Conservation (phyloP, 257 asterid species). For the Petrea volubilis region DNA sequence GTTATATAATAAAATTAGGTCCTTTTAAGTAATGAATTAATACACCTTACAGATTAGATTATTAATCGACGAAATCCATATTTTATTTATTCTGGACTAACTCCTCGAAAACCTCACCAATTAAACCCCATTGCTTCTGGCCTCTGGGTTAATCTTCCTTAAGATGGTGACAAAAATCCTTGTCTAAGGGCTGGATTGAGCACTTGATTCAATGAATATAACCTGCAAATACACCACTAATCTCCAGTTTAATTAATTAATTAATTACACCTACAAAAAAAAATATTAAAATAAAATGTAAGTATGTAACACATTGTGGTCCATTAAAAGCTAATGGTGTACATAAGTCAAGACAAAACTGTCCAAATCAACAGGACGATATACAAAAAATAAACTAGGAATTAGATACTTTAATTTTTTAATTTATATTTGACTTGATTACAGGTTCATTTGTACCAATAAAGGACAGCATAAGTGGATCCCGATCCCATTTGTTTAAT, state of each 20-base stretch:
- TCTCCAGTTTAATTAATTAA: background rate
- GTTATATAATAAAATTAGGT: too few relatives aligned
- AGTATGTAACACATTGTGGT: background rate
- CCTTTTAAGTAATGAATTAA: too few relatives aligned
- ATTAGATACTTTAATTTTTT: background rate
- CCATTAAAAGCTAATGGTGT: background rate
- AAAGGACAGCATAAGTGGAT: conserved; percentile 8
- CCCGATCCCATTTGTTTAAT: background rate
- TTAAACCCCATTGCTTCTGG: conserved; percentile 1
- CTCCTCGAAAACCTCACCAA: background rate
- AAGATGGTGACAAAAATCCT: conserved; percentile 5
- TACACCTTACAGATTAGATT: too few relatives aligned
- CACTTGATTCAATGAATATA: background rate
- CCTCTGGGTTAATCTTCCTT: conserved; percentile 5
- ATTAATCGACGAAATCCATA: too few relatives aligned
- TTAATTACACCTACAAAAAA: background rate
- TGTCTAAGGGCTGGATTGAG: background rate
- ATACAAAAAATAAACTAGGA: background rate
- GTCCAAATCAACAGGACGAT: background rate
- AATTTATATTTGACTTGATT: background rate
- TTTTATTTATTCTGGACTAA: too few relatives aligned
- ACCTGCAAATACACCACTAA: background rate
- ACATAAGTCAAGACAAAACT: background rate
- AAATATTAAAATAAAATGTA: background rate
- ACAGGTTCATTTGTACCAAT: conserved; percentile 18